phyloP scores from a whole-genome alignment of 140 eudicot genomes.

The Flaveria floridana region DNA sequence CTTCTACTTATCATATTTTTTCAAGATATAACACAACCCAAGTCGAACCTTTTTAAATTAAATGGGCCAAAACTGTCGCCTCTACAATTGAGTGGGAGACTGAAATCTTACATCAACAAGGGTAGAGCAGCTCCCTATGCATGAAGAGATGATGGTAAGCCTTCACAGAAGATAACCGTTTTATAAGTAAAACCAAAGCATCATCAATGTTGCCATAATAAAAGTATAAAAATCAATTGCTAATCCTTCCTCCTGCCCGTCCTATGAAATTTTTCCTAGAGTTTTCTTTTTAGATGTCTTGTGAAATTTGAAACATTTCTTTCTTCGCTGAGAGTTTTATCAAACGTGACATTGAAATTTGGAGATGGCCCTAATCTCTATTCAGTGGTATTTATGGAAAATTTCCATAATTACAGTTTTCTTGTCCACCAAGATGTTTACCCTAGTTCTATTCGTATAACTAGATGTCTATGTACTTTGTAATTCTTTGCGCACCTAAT shows the following conservation, averaged over 20 bases:
- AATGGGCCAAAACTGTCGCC: neutral
- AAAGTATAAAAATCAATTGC: neutral
- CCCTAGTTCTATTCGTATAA: too few relatives aligned
- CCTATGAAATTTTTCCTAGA: constrained; percentile 10
- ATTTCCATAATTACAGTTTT: too few relatives aligned
- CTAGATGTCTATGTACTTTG: too few relatives aligned
- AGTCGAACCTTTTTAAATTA: neutral
- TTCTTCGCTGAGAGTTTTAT: constrained; percentile 17
- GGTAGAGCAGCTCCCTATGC: constrained; percentile 72
- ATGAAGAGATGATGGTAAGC: constrained; percentile 54
- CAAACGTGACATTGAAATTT: neutral
- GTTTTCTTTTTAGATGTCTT: neutral
- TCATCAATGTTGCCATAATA: neutral
- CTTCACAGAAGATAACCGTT: constrained; percentile 42
- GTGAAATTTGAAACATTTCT: neutral
- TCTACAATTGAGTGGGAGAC: constrained; percentile 18
- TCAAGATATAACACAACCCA: neutral
- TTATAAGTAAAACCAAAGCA: constrained; percentile 14
- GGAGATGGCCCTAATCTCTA: too few relatives aligned
- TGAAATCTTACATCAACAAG: constrained; percentile 63
- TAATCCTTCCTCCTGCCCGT: neutral
- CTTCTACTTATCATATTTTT: neutral
- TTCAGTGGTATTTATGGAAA: too few relatives aligned
- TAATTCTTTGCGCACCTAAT: too few relatives aligned
- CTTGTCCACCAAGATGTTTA: too few relatives aligned